Conservation (phyloP, 75 land plant species). For the Pinus taeda region DNA sequence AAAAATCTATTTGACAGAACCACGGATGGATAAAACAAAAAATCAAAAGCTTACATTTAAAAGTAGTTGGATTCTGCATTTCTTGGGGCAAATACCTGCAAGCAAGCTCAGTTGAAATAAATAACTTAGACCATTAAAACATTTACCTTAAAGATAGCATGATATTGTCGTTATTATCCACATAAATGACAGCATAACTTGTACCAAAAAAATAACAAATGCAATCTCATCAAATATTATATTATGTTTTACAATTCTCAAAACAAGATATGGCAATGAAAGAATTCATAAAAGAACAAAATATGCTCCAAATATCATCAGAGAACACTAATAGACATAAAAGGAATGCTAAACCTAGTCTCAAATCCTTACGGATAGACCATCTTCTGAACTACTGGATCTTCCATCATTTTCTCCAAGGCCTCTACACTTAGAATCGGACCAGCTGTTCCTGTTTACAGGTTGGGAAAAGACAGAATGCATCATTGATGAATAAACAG, state of each 20-base stretch:
- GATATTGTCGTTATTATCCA: neutral
- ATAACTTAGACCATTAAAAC: neutral
- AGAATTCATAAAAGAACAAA: neutral
- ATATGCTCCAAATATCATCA: neutral
- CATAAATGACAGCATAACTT: neutral
- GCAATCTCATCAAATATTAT: conserved; percentile 2
- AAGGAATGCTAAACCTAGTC: neutral
- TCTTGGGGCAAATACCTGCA: conserved; percentile 91
- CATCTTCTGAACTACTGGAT: conserved; percentile 95
- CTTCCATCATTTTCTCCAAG: conserved; percentile 98
- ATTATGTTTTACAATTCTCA: neutral
- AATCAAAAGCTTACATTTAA: conserved; percentile 69
- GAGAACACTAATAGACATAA: neutral
- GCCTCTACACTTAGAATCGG: conserved; percentile 66
- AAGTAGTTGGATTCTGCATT: conserved; percentile 84
- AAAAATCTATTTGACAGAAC: neutral
- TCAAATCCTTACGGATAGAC: conserved; percentile 76
- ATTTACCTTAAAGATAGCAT: neutral
- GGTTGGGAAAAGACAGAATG: neutral
- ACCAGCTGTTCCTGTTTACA: conserved; percentile 27
- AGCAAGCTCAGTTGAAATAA: neutral
- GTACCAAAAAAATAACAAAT: neutral
- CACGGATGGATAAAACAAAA: neutral
- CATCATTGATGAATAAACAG: neutral
- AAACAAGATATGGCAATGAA: neutral